Evolutionary conservation across 2,329 filamentous ascomycete genomes (phyloP), one percentile per base, ranked within the genome.

Genomic region (Penicillium sp.): DNA sequence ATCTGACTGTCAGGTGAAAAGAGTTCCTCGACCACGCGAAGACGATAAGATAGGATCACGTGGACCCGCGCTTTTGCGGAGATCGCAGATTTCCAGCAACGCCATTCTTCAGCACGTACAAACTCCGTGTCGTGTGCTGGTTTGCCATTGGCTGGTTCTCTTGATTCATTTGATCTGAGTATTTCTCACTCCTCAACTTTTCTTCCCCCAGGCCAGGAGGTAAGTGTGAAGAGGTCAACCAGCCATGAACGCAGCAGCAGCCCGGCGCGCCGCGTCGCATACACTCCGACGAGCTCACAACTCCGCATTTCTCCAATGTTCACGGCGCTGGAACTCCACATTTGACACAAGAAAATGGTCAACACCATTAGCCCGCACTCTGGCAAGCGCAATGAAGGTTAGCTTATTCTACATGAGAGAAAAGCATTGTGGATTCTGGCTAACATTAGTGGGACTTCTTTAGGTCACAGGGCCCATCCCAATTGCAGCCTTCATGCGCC

Each of bases 401-500:
- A 23, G 23, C 13, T 20, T 17, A 9, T 3, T 17, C 10, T 14
- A 8, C 3, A 21, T 9, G 14, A 26, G 14, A n/a, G n/a, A n/a
- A 26, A 37, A 13, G 16, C 7, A 15, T 7, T 23, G 6, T 23
- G 8, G 10, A 34, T 25, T 31, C 45, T 48, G 30, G 47, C 36
- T 18, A 32, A 6, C 3, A 7, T 25, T n/a, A 6, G 25, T 27
- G 11, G 7, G n/a, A 11, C 7, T 74, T 30, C 71, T 68, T 11
- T 53, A 86, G 81, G 80, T 84, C 27, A 97, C 93, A 8, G 93
- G 93, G 0, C 91, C 93, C 3, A 82, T 97, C 18, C 87, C 93
- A 1, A 79, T 98, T 45, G 90, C 93, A 4, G 84, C 88, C 36
- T 98, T 90, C 66, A 98, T 98, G 93, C 90, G 93, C 62, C 94